Percentiles rank a stretch among this genome's conserved stretches.
Conservation (phyloP, 139 green algal genomes). For the Chlamydomonas sp. region DNA sequence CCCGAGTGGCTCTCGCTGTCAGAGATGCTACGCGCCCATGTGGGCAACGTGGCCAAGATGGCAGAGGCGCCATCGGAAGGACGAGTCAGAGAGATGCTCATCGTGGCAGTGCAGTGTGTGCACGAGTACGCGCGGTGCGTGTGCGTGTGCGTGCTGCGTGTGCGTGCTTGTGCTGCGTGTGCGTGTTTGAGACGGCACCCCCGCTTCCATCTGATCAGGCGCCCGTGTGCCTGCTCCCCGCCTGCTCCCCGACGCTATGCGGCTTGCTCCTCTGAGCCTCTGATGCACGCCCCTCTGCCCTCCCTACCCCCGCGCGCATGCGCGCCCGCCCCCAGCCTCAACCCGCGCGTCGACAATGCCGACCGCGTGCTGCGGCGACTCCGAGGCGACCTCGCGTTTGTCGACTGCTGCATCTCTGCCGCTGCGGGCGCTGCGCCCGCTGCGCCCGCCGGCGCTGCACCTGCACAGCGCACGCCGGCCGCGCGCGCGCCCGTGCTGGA, state of each 20-base stretch:
- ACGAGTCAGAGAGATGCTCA: constrained; percentile 1
- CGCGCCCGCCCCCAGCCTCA: neutral
- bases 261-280: neutral
- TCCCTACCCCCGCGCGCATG: neutral
- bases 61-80: neutral
- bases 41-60: constrained; percentile 8
- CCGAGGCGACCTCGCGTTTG: neutral
- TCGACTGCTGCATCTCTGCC: neutral
- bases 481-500: too few species aligned
- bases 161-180: too few species aligned
- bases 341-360: neutral
- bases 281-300: neutral
- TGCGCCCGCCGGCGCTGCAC: neutral
- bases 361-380: neutral
- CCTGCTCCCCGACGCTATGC: too few species aligned
- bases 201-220: too few species aligned
- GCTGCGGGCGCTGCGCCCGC: too few species aligned
- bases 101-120: neutral
- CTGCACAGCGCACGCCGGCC: too few species aligned
- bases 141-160: too few species aligned
- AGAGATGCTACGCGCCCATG: too few species aligned
- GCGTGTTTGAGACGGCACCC: too few species aligned
- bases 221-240: too few species aligned
- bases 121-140: neutral
- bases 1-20: neutral